These are phyloP conservation scores for Lathyrus oleraceus DNA, from an alignment of 306 rosid species.

Conservation along the genomic window DNA sequence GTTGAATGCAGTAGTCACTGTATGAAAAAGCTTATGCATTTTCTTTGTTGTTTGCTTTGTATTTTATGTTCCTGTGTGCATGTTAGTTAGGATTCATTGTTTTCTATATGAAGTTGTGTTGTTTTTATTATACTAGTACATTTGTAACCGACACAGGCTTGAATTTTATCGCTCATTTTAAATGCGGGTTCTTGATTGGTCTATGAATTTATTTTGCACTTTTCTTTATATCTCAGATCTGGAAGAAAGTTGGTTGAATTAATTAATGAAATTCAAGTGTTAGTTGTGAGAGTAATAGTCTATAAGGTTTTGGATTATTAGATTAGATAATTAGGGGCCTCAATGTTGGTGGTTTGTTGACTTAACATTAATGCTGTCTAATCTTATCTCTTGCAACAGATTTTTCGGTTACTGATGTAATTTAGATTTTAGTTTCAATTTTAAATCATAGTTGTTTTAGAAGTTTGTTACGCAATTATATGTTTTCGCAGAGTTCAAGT, in stretches of 20 bases:
- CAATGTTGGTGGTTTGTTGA: background rate
- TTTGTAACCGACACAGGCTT: constrained; percentile 34
- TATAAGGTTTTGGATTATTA: constrained; percentile 3
- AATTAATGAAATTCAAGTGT: background rate
- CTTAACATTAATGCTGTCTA: background rate
- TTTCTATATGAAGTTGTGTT: constrained; percentile 26
- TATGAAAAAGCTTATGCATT: background rate
- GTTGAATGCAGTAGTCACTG: constrained; percentile 31
- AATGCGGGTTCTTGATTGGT: constrained; percentile 20
- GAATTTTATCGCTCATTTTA: background rate
- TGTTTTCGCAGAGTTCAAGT: no score
- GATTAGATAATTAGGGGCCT: background rate
- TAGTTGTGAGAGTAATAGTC: constrained; percentile 1
- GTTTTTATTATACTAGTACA: constrained; percentile 18
- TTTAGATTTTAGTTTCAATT: background rate
- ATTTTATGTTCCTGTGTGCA: constrained; percentile 22
- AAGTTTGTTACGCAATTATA: no score
- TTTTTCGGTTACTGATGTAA: background rate
- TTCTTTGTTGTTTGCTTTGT: background rate
- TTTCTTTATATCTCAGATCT: constrained; percentile 35
- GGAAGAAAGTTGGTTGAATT: constrained; percentile 30
- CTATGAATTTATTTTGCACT: background rate
- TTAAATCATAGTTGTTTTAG: no score
- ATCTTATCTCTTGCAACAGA: background rate
- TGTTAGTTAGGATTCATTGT: constrained; percentile 9